phyloP scores from a whole-genome alignment of 768 basidiomycete species.

The Suillus variegatus region DNA sequence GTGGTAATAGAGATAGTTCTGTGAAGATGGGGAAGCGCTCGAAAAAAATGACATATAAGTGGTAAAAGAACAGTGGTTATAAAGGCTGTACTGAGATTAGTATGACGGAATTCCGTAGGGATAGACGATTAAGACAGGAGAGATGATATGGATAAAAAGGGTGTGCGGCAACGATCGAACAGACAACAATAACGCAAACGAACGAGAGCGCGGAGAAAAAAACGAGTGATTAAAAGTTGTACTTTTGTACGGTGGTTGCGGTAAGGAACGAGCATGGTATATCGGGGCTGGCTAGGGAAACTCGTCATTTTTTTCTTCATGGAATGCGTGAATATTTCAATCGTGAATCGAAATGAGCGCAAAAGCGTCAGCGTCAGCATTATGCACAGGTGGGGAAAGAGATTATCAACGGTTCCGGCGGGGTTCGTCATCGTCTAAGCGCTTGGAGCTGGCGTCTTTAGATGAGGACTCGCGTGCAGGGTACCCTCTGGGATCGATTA shows the following conservation, averaged over 20 bases:
- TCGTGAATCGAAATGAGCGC: constrained; percentile 20
- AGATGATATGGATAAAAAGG: constrained; percentile 6
- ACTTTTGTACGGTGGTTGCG: constrained; percentile 18
- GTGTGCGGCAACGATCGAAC: constrained; percentile 1
- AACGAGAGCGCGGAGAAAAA: constrained; percentile 15
- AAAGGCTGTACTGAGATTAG: constrained; percentile 17
- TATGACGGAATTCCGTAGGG: constrained; percentile 17
- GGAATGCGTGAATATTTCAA: constrained; percentile 20
- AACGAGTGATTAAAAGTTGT: constrained; percentile 19
- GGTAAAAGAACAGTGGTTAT: constrained; percentile 16
- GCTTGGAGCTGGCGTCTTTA: constrained; percentile 16
- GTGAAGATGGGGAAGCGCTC: constrained; percentile 7
- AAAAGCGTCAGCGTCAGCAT: constrained; percentile 4
- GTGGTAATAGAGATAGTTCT: constrained; percentile 2
- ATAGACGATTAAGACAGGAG: constrained; percentile 8
- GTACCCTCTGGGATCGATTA: constrained; percentile 17
- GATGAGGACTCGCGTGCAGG: constrained; percentile 16
- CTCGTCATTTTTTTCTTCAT: constrained; percentile 29
- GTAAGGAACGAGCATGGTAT: constrained; percentile 9
- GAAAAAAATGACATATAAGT: constrained; percentile 12
- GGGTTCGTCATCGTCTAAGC: constrained; percentile 20
- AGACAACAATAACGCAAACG: constrained; percentile 26
- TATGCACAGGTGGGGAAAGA: constrained; percentile 20
- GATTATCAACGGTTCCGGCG: constrained; percentile 17
- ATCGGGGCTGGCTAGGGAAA: constrained; percentile 2